A percentile compares a stretch with the other conserved stretches of the same genome.
Conservation (phyloP, 768 basidiomycete genomes). For the Lentinula boryana region DNA sequence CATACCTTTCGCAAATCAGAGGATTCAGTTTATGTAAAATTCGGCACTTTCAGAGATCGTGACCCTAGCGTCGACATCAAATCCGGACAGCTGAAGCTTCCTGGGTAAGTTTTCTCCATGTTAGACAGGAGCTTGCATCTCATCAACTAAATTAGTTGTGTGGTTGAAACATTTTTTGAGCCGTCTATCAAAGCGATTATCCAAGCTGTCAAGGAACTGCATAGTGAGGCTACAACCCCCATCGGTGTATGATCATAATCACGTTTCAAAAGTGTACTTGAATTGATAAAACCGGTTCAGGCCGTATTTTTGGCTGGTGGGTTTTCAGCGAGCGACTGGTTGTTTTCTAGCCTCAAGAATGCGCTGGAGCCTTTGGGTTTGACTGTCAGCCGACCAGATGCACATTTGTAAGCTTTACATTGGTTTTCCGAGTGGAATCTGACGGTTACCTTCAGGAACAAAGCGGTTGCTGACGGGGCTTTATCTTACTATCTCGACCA, state of each 20-base stretch:
- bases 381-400: constrained; percentile 35
- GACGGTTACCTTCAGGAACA: constrained; percentile 22
- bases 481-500: constrained; percentile 32
- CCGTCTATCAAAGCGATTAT: constrained; percentile 33
- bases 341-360: constrained; percentile 35
- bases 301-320: constrained; percentile 46
- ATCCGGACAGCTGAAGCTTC: constrained; percentile 30
- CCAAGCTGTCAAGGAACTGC: constrained; percentile 27
- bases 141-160: not conserved
- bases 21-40: constrained; percentile 33
- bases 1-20: constrained; percentile 34
- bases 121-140: not conserved
- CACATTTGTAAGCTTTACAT: constrained; percentile 32
- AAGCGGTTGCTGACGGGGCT: constrained; percentile 38
- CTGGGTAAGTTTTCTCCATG: constrained; percentile 21
- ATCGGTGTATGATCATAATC: constrained; percentile 14
- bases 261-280: not conserved
- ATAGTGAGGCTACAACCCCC: constrained; percentile 23
- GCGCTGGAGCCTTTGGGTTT: constrained; percentile 28
- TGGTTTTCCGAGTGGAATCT: not conserved
- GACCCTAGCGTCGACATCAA: constrained; percentile 32
- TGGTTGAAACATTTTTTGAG: constrained; percentile 36
- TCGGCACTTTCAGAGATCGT: constrained; percentile 32
- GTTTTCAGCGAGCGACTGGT: constrained; percentile 45
- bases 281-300: constrained; percentile 12